Evolutionary conservation across 2,329 filamentous ascomycete species (phyloP), one percentile per base, ranked within the genome.

Genomic region (Fusarium sp.): DNA sequence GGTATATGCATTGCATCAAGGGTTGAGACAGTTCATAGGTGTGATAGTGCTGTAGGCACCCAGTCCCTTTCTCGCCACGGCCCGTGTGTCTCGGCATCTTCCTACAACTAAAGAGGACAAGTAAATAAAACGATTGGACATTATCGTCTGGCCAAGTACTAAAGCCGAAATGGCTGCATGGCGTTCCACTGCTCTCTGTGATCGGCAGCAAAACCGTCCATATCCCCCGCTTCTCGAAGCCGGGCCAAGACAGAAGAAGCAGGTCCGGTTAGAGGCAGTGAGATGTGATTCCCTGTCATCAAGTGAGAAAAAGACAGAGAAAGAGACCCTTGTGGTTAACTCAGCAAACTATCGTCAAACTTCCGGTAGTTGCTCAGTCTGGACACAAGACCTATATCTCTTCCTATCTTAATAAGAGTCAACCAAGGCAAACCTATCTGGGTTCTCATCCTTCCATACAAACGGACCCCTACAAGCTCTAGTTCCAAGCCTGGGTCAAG

Each of bases 141-240:
- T 24, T 4, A 22, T 33, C 3, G 6, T 19, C 61, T 36, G 36
- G 31, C 58, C 42, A 42, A 63, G 38, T 34, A 33, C 54, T 42
- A 59, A 67, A 63, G 47, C 47, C 57, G 52, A 58, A 43, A 53
- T 56, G 65, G 55, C 50, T 69, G 65, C 60, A 61, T 69, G 57
- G 65, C 45, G 65, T 67, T 67, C 63, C 65, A 67, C 63, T 54
- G 39, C 42, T 42, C 50, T 40, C 42, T 53, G 58, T 47, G 66
- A 69, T 69, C 66, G 66, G 66, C 66, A 67, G 47, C 31, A 28
- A 66, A 59, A 33, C 66, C 62, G 49, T 44, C 46, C 26, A 47
- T 39, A 49, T 63, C 66, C 66, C 65, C 65, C 67, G 66, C 67
- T 69, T 69, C 67, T 69, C 66, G 66, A 69, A 69, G 67, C 66